Evolutionary conservation across 352 stramenopile genomes (phyloP).

Genomic region (Globisporangium okanoganense): DNA sequence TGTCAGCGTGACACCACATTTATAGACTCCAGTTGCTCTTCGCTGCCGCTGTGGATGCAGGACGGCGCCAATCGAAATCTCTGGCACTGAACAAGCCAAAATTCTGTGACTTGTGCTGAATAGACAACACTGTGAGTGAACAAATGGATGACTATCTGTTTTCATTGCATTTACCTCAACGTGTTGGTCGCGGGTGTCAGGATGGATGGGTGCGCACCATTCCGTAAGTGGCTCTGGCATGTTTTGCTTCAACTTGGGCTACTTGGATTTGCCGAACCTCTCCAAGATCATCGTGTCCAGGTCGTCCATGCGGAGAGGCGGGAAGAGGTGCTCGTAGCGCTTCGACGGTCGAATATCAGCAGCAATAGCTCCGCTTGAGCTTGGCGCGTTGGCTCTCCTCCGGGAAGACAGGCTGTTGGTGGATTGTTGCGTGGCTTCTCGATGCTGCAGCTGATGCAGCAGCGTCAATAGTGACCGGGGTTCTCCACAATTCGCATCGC

Average conservation of each 20-base stretch:
- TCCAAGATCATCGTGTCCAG: conserved; percentile 32
- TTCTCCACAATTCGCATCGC: background rate
- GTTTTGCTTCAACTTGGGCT: background rate
- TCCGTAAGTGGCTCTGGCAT: background rate
- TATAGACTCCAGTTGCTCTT: background rate
- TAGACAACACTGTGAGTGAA: background rate
- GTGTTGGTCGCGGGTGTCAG: background rate
- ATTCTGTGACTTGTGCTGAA: background rate
- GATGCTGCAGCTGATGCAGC: background rate
- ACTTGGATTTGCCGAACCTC: conserved; percentile 16
- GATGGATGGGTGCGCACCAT: background rate
- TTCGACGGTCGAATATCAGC: conserved; percentile 26
- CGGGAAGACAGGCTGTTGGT: background rate
- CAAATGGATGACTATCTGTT: background rate
- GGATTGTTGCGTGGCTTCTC: background rate
- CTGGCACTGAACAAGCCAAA: too few species aligned
- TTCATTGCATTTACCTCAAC: background rate
- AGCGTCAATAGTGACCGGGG: background rate
- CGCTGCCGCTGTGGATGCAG: background rate
- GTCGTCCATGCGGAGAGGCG: conserved; percentile 33
- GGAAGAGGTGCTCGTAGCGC: conserved; percentile 38
- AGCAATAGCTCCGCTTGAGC: background rate
- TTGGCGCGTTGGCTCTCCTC: background rate
- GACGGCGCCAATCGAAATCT: background rate
- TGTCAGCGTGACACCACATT: background rate